Percentiles rank a stretch among this genome's conserved stretches.
These are phyloP conservation scores for Aspergillus aculeatinus DNA, from an alignment of 2,329 filamentous ascomycete species.

Conservation along the genomic window DNA sequence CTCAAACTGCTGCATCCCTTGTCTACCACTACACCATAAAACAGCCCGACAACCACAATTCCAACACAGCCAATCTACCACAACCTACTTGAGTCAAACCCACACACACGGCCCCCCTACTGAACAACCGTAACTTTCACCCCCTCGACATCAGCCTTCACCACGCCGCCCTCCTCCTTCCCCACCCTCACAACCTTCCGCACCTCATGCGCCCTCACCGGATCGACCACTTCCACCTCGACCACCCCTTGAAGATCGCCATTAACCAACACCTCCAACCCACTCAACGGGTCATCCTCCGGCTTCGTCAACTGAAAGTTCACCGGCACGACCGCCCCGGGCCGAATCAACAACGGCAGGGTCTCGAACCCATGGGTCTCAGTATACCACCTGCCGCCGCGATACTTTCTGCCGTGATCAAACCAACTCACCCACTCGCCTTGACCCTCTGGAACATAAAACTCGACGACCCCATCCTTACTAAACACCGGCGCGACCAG, in stretches of 20 bases:
- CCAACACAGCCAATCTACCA: no score
- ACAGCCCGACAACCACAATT: no score
- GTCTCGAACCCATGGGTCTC: constrained; percentile 61
- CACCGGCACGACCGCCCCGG: constrained; percentile 35
- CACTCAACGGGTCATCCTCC: constrained; percentile 28
- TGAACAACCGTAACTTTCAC: constrained; percentile 17
- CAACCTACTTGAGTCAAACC: no score
- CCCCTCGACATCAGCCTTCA: constrained; percentile 17
- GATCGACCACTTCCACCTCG: constrained; percentile 28
- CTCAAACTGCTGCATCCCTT: no score
- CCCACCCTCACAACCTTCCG: constrained; percentile 25
- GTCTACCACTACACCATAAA: no score
- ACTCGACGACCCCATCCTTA: constrained; percentile 62
- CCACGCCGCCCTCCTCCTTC: constrained; percentile 14
- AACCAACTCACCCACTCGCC: constrained; percentile 47
- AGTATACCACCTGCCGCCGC: constrained; percentile 54
- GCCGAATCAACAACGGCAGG: constrained; percentile 59
- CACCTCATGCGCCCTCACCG: constrained; percentile 25
- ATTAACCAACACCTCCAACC: constrained; percentile 34
- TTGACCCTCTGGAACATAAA: constrained; percentile 53
- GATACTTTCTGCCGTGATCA: constrained; percentile 46
- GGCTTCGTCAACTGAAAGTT: constrained; percentile 30
- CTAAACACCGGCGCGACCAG: constrained; percentile 65
- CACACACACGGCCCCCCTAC: background rate
- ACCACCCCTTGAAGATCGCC: constrained; percentile 18